Percentiles rank a stretch among this genome's conserved stretches.
phyloP scores from a whole-genome alignment of 1,284 basidiomycete species.

The Earliella scabrosa region DNA sequence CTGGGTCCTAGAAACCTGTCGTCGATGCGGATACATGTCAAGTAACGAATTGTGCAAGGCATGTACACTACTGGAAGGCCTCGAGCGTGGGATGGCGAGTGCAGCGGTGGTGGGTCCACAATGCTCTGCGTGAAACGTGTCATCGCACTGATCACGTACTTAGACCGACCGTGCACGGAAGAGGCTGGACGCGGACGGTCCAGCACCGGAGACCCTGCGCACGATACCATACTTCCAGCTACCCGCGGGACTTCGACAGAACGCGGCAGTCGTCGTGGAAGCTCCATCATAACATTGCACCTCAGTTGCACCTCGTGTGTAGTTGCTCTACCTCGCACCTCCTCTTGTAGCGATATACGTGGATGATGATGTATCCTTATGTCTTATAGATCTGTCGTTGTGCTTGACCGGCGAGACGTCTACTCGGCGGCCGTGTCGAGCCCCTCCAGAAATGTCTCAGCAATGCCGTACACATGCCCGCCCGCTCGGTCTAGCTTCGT shows the following conservation, averaged over 20 bases:
- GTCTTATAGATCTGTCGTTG: too few relatives aligned
- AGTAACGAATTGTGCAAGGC: slow-evolving; percentile 94
- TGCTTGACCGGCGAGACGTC: too few relatives aligned
- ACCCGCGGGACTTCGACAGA: slow-evolving; percentile 10
- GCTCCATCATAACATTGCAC: neutral
- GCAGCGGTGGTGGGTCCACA: slow-evolving; percentile 63
- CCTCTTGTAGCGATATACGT: neutral
- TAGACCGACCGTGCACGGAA: slow-evolving; percentile 71
- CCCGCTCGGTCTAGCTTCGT: too few relatives aligned
- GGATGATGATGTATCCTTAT: too few relatives aligned
- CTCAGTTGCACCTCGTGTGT: neutral
- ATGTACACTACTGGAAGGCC: slow-evolving; percentile 86
- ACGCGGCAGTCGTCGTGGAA: neutral
- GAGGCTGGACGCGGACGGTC: slow-evolving; percentile 62
- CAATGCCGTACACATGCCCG: too few relatives aligned
- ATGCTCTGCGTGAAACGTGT: slow-evolving; percentile 1
- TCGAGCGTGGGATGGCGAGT: slow-evolving; percentile 82
- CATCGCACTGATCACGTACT: neutral
- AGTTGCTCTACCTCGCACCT: neutral
- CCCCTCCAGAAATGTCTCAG: too few relatives aligned
- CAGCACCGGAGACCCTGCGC: slow-evolving; percentile 59
- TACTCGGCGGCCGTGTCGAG: too few relatives aligned
- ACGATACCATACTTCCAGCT: slow-evolving; percentile 68
- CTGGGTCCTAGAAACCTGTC: slow-evolving; percentile 72
- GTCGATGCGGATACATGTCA: slow-evolving; percentile 91